Percentiles rank a stretch among this genome's conserved stretches.
phyloP scores from a whole-genome alignment of 441 rosid genomes.

The Theobroma grandiflorum region DNA sequence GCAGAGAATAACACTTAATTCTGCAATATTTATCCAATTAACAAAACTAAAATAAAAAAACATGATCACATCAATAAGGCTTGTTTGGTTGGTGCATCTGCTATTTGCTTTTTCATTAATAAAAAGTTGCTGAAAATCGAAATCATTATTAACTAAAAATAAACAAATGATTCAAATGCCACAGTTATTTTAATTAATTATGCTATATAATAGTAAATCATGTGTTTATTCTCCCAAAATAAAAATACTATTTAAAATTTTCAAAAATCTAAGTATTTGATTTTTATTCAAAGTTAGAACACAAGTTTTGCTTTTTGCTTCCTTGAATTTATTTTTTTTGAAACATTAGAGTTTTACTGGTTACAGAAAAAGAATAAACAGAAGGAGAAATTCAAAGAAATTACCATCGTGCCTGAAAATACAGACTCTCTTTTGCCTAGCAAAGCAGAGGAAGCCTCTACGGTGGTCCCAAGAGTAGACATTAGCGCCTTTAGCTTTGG shows the following conservation, averaged over 20 bases:
- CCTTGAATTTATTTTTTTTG: background rate
- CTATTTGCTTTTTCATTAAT: background rate
- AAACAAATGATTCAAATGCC: background rate
- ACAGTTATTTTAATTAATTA: background rate
- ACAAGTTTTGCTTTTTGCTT: background rate
- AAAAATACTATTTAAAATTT: background rate
- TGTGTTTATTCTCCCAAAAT: background rate
- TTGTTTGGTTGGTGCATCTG: no score
- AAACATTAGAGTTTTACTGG: background rate
- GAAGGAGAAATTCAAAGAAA: constrained; percentile 1
- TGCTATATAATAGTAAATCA: background rate
- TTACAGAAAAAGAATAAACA: background rate
- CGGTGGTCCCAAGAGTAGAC: constrained; percentile 92
- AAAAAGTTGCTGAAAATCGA: background rate
- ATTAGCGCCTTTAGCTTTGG: constrained; percentile 96
- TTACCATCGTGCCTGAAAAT: constrained; percentile 95
- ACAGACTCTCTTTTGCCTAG: constrained; percentile 91
- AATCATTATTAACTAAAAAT: constrained; percentile 4
- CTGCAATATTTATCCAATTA: background rate
- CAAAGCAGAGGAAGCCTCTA: constrained; percentile 90
- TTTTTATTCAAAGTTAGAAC: background rate
- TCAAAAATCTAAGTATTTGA: background rate
- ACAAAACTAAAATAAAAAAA: background rate
- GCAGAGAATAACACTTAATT: background rate
- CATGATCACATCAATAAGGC: background rate